Evolutionary conservation across 2,329 filamentous ascomycete species (phyloP).

Genomic region (Phialocephala subalpina): DNA sequence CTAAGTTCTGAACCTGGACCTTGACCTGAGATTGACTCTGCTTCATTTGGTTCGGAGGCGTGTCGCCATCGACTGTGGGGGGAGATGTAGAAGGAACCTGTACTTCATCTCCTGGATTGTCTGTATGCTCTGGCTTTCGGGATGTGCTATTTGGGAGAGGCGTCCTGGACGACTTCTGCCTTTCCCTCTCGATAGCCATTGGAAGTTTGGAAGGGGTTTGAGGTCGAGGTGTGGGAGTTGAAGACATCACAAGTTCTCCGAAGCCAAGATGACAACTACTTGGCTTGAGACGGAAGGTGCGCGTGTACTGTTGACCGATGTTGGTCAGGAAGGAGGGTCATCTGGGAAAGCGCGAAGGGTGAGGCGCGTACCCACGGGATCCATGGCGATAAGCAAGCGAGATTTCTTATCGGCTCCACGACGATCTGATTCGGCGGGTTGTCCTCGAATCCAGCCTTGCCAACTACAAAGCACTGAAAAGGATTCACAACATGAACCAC

Average conservation of each 20-base stretch:
- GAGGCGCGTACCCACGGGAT: background rate
- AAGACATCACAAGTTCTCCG: conserved; percentile 27
- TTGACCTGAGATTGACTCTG: conserved; percentile 3
- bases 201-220: conserved; percentile 24
- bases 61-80: conserved; percentile 5
- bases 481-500: conserved; percentile 21
- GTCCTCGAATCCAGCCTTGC: conserved; percentile 11
- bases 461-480: background rate
- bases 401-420: background rate
- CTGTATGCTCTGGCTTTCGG: background rate
- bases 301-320: background rate
- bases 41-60: background rate
- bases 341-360: background rate
- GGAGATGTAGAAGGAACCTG: conserved; percentile 21
- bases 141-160: conserved; percentile 14
- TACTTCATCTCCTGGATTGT: conserved; percentile 1
- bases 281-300: background rate
- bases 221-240: conserved; percentile 21
- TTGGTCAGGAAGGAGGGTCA: background rate
- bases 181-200: conserved; percentile 28
- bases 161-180: conserved; percentile 15
- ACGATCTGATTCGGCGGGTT: conserved; percentile 2
- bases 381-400: conserved; percentile 1
- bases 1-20: background rate
- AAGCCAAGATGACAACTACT: background rate